These are phyloP conservation scores for Conringia planisiliqua DNA, from an alignment of 345 rosid genomes.

Conservation along the genomic window DNA sequence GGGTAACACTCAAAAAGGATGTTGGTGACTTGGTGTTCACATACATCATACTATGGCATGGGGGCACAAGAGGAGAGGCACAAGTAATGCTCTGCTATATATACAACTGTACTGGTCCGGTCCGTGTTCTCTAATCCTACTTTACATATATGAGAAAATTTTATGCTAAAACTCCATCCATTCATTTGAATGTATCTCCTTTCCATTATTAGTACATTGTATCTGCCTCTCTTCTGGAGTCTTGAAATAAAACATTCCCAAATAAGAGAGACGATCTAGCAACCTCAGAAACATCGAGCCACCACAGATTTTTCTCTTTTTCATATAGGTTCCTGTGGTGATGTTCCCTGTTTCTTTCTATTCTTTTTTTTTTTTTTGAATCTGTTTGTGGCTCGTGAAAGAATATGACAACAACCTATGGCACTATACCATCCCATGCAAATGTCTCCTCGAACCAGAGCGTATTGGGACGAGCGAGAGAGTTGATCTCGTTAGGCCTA, in stretches of 20 bases:
- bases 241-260: constrained; percentile 11
- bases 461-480: constrained; percentile 38
- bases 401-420: constrained; percentile 48
- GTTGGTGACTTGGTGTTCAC: too few species aligned
- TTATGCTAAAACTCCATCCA: neutral
- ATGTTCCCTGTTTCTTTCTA: constrained; percentile 10
- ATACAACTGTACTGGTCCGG: too few species aligned
- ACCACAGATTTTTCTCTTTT: neutral
- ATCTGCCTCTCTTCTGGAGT: constrained; percentile 11
- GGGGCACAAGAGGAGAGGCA: too few species aligned
- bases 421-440: constrained; percentile 45
- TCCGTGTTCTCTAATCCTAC: too few species aligned
- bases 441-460: constrained; percentile 17
- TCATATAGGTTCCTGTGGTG: neutral
- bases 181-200: neutral
- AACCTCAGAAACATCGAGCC: constrained; percentile 13
- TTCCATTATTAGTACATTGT: constrained; percentile 25
- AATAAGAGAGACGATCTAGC: neutral
- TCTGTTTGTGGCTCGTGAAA: neutral
- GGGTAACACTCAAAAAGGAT: too few species aligned
- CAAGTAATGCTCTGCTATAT: too few species aligned
- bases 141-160: too few species aligned
- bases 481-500: constrained; percentile 37
- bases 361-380: neutral
- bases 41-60: too few species aligned